Conservation (phyloP, 1,139 yeast species). For the Hanseniaspora gamundiae region DNA sequence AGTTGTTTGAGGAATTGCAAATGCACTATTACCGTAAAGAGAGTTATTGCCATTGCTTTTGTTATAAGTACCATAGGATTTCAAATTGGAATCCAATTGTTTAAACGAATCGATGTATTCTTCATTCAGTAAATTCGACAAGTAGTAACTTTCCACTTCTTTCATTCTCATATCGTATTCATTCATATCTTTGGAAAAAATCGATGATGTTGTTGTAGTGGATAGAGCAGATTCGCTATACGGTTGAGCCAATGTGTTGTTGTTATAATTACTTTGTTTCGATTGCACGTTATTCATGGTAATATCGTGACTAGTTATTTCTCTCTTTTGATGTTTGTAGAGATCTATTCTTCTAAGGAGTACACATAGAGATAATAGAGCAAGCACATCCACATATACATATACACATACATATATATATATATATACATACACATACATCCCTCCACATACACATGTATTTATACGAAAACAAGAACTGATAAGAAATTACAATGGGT, state of each 20-base stretch:
- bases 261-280: no score
- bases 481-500: no score
- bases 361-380: no score
- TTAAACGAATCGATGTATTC: constrained; percentile 3
- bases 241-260: not conserved
- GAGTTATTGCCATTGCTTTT: not conserved
- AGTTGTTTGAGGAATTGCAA: not conserved
- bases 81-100: not conserved
- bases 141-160: constrained; percentile 24
- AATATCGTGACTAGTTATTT: no score
- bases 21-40: not conserved
- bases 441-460: no score
- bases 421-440: no score
- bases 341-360: no score
- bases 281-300: no score
- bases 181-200: not conserved
- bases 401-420: no score
- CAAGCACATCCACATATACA: no score
- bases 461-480: no score
- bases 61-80: not conserved
- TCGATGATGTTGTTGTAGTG: not conserved
- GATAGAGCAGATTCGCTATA: not conserved
- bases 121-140: constrained; percentile 21
- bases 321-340: no score
- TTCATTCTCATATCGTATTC: constrained; percentile 16